Evolutionary conservation across 1,284 basidiomycete species (phyloP), one percentile per base, ranked within the genome.

Genomic region (Ceratobasidium sp.): DNA sequence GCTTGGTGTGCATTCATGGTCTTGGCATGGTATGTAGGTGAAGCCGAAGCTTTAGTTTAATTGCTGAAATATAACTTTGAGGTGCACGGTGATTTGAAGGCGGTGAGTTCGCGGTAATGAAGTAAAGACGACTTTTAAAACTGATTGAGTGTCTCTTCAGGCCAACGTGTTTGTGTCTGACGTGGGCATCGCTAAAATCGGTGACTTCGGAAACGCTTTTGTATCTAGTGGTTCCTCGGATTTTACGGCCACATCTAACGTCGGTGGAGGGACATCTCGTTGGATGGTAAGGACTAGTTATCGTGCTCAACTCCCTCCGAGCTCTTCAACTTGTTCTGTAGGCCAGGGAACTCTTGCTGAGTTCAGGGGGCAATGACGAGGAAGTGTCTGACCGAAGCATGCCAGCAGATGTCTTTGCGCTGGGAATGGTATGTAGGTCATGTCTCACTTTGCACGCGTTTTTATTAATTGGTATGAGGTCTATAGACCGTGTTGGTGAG

Each of bases 11-110:
- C 45, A 26, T 66, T 5, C 64, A 66, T 35, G 42, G 64, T 6
- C 42, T 49, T 31, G 64, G 47, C 15, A 66, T 66, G 64, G 64
- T 66, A n/a, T 3, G 64, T 7, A 23, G 7, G 15, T 8, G 23
- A 10, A 13, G 63, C 7, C 31, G 10, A 20, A 26, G 20, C 42
- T 6, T 26, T 33, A 15, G 15, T n/a, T 37, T 35, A 17, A 4
- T 31, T 17, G n/a, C 63, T 45, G 6, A 64, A 37, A 6, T 49
- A 28, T 31, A 31, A 17, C 23, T 47, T 20, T 3, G 33, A 68
- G 66, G 49, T 68, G 35, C 66, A 68, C 31, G 66, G 66, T 4
- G 66, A 68, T 26, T 39, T 68, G 33, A 68, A 68, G 17, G 66
- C 35, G 8, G 66, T 68, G 26, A 54, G 66, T 68, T 3, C 20